Percentiles rank a stretch among this genome's conserved stretches.
phyloP scores from a whole-genome alignment of 169 alveolate genomes.

The Eimeria maxima region DNA sequence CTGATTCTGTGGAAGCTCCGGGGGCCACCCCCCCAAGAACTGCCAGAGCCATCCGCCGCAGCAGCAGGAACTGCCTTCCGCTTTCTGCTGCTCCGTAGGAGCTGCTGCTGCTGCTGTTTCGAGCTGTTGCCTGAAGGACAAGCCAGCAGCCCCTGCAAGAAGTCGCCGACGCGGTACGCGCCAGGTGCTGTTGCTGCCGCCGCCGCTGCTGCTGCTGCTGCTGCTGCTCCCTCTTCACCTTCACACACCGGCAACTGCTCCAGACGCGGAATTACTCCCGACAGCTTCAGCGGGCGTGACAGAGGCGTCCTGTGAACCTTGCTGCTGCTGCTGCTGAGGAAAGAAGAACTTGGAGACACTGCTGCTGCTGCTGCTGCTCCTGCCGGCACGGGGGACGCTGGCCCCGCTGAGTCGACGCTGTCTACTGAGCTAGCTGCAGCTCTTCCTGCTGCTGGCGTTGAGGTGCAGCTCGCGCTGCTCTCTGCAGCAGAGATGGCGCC shows the following conservation, averaged over 20 bases:
- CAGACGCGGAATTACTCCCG: slow-evolving; percentile 10
- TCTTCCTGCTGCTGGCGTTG: slow-evolving; percentile 41
- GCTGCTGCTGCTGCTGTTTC: slow-evolving; percentile 62
- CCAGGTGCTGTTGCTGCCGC: neutral
- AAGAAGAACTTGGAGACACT: neutral
- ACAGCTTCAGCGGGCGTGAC: slow-evolving; percentile 11
- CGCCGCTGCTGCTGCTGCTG: slow-evolving; percentile 22
- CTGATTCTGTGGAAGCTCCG: neutral
- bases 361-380: slow-evolving; percentile 6
- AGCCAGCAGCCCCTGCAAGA: slow-evolving; percentile 46
- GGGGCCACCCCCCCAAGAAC: slow-evolving; percentile 23
- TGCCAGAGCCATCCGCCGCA: slow-evolving; percentile 10
- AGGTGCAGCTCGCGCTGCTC: slow-evolving; percentile 60
- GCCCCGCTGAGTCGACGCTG: slow-evolving; percentile 21
- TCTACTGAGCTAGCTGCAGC: neutral
- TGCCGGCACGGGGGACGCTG: neutral
- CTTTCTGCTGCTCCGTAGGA: slow-evolving; percentile 44
- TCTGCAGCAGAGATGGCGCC: slow-evolving; percentile 36
- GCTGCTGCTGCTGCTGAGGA: neutral
- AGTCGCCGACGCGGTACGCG: slow-evolving; percentile 21
- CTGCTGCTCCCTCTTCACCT: slow-evolving; percentile 26
- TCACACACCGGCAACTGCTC: slow-evolving; percentile 25
- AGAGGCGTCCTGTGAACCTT: slow-evolving; percentile 29
- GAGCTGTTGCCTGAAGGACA: slow-evolving; percentile 21
- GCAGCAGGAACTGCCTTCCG: slow-evolving; percentile 26